These are phyloP conservation scores for Podospora australis DNA, from an alignment of 495 filamentous ascomycete species.

Conservation along the genomic window DNA sequence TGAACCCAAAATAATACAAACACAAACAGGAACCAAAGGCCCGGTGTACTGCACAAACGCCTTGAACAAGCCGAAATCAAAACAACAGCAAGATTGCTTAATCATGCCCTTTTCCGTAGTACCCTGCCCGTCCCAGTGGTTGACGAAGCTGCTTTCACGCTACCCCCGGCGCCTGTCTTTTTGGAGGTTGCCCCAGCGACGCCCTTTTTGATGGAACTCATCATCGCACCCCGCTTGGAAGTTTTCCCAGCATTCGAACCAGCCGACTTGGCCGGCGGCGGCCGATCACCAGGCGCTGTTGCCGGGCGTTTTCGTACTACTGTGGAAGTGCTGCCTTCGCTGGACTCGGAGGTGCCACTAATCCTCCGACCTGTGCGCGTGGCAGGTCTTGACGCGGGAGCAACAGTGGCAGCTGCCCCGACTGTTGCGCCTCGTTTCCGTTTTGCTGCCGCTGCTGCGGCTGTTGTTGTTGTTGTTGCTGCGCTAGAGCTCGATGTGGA, in stretches of 20 bases:
- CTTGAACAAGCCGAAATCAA: constrained; percentile 3
- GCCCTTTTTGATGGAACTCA: constrained; percentile 39
- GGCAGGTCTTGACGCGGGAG: constrained; percentile 25
- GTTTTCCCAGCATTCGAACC: constrained; percentile 29
- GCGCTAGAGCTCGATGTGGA: constrained; percentile 19
- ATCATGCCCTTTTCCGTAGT: constrained; percentile 43
- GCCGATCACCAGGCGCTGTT: constrained; percentile 26
- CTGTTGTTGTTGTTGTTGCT: not conserved
- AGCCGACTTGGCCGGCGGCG: not conserved
- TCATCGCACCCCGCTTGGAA: too few species aligned
- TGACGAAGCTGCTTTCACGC: constrained; percentile 9
- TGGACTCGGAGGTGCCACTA: constrained; percentile 43
- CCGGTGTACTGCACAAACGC: too few species aligned
- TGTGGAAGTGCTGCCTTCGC: constrained; percentile 42
- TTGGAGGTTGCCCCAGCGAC: constrained; percentile 14
- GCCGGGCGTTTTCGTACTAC: constrained; percentile 38
- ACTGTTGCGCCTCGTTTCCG: constrained; percentile 28
- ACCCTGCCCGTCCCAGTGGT: constrained; percentile 31
- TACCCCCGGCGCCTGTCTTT: constrained; percentile 34
- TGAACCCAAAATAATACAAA: too few species aligned
- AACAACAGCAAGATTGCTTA: not conserved
- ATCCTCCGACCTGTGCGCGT: constrained; percentile 38
- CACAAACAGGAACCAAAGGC: not conserved
- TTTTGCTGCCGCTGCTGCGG: constrained; percentile 20
- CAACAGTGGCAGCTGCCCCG: constrained; percentile 12